Conservation (phyloP, 371 early-diverging fungal species). For the Saksenaea vasiformis region DNA sequence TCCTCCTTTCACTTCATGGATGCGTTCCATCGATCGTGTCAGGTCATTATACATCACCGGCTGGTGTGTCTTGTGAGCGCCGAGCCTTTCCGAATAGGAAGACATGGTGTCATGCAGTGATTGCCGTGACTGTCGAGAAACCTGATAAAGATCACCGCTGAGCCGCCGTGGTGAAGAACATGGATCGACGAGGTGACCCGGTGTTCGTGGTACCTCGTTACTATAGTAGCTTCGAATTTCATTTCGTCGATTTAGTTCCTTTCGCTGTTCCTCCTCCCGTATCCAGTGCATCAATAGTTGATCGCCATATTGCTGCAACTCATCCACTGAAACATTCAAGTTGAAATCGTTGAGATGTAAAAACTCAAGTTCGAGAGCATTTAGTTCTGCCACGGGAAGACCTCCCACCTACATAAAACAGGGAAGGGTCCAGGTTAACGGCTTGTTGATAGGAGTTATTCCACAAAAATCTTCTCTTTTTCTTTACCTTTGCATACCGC, state of each 20-base stretch:
- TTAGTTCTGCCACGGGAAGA: slow-evolving; percentile 86
- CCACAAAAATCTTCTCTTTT: not conserved
- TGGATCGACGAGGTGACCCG: not conserved
- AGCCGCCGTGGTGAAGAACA: not conserved
- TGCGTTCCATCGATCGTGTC: not conserved
- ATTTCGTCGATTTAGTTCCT: not conserved
- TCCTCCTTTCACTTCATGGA: not conserved
- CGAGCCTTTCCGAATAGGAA: not conserved
- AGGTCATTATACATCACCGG: not conserved
- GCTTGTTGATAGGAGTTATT: not conserved
- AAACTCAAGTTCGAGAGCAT: slow-evolving; percentile 87
- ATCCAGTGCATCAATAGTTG: slow-evolving; percentile 35
- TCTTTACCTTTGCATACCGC: slow-evolving; percentile 70
- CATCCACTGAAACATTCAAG: slow-evolving; percentile 68
- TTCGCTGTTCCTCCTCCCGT: slow-evolving; percentile 25
- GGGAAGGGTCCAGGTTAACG: not conserved
- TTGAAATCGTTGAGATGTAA: slow-evolving; percentile 76
- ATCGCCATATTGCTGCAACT: slow-evolving; percentile 79
- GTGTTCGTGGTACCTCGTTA: not conserved
- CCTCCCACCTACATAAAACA: slow-evolving; percentile 82
- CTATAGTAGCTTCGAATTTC: not conserved
- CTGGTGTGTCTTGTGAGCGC: not conserved
- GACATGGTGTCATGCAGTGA: not conserved
- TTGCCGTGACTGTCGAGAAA: not conserved
- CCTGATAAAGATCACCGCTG: not conserved